phyloP scores from a whole-genome alignment of 2,329 filamentous ascomycete genomes.

The Microcyclosporella mali region DNA sequence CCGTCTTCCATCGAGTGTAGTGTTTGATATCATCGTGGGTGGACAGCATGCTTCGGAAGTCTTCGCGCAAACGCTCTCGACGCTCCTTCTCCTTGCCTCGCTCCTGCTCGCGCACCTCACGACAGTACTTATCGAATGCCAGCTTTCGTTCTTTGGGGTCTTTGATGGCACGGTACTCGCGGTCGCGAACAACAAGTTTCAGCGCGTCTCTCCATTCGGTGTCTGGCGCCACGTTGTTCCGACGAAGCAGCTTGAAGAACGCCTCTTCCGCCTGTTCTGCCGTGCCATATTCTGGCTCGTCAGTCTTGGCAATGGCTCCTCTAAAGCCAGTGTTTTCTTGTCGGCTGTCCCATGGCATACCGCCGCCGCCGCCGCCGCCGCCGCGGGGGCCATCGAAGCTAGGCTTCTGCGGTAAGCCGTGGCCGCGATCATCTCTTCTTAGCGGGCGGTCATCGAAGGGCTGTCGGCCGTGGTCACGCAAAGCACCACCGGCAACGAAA shows the following conservation, averaged over 20 bases:
- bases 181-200: conserved; percentile 77
- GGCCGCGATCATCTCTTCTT: conserved; percentile 31
- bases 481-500: conserved; percentile 55
- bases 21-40: conserved; percentile 96
- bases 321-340: conserved; percentile 30
- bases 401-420: conserved; percentile 39
- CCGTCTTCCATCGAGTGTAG: conserved; percentile 95
- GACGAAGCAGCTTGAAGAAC: conserved; percentile 82
- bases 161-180: conserved; percentile 87
- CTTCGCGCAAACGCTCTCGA: conserved; percentile 80
- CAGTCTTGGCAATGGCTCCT: conserved; percentile 29
- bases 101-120: conserved; percentile 84
- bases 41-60: conserved; percentile 93
- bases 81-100: conserved; percentile 92
- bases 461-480: conserved; percentile 13
- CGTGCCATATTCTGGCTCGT: conserved; percentile 64
- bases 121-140: conserved; percentile 91
- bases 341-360: conserved; percentile 27
- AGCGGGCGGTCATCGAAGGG: conserved; percentile 31
- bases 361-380: too few relatives aligned
- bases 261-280: conserved; percentile 86
- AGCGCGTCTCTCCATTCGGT: conserved; percentile 92
- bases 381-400: conserved; percentile 26
- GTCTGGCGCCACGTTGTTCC: conserved; percentile 78
- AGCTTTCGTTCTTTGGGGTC: conserved; percentile 85